These are phyloP conservation scores for Chrysoporthe deuterocubensis DNA, from an alignment of 2,329 filamentous ascomycete species.

Conservation along the genomic window DNA sequence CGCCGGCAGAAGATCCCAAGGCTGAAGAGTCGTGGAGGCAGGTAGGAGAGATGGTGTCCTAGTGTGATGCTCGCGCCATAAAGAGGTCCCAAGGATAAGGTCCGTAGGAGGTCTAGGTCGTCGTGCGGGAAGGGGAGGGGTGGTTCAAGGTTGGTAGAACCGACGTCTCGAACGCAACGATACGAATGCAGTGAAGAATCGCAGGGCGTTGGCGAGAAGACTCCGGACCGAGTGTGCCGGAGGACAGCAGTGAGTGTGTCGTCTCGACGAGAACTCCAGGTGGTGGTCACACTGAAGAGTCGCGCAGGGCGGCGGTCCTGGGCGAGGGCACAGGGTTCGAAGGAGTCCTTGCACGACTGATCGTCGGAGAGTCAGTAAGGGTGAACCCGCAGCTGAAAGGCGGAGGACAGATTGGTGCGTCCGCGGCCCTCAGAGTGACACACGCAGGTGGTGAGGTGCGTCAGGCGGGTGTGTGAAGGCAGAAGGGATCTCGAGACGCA, in stretches of 20 bases:
- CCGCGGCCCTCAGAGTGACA: slow-evolving; percentile 24
- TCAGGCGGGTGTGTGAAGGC: slow-evolving; percentile 16
- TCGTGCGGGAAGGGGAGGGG: slow-evolving; percentile 5
- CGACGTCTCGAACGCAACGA: slow-evolving; percentile 10
- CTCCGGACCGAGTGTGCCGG: neutral
- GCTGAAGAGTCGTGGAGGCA: slow-evolving; percentile 42
- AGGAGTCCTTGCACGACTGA: slow-evolving; percentile 25
- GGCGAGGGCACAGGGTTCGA: slow-evolving; percentile 12
- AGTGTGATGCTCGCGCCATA: slow-evolving; percentile 45
- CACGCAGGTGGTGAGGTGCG: slow-evolving; percentile 17
- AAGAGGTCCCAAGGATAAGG: slow-evolving; percentile 28
- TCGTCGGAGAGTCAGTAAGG: slow-evolving; percentile 21
- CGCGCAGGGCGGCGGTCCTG: neutral
- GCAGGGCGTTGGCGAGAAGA: slow-evolving; percentile 6
- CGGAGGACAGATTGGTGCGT: slow-evolving; percentile 13
- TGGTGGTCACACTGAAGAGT: neutral
- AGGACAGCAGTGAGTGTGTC: neutral
- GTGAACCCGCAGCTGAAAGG: slow-evolving; percentile 12
- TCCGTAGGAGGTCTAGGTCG: slow-evolving; percentile 9
- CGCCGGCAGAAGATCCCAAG: slow-evolving; percentile 39
- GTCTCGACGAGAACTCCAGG: neutral
- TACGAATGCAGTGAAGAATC: slow-evolving; percentile 13
- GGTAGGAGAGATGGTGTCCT: slow-evolving; percentile 36
- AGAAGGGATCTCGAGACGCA: slow-evolving; percentile 14
- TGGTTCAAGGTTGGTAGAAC: neutral